Conservation (phyloP, 495 filamentous ascomycete species). For the Clavariopsis aquatica region DNA sequence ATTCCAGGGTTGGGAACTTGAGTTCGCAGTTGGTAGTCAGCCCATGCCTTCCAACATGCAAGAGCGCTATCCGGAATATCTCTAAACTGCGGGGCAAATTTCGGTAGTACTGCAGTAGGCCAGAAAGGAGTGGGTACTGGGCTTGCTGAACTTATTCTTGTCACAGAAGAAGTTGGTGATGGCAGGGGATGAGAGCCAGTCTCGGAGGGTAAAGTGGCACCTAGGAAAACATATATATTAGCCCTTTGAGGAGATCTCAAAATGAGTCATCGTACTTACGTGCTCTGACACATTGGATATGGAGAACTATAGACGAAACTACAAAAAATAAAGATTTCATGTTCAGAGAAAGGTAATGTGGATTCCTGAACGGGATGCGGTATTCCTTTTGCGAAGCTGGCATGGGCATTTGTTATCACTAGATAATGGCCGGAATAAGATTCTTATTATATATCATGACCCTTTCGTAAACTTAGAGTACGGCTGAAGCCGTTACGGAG, state of each 20-base stretch:
- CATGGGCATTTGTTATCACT: not conserved
- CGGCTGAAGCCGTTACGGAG: constrained; percentile 5
- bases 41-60: constrained; percentile 20
- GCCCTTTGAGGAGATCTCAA: constrained; percentile 8
- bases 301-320: constrained; percentile 1
- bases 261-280: constrained; percentile 11
- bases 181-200: constrained; percentile 7
- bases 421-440: constrained; percentile 2
- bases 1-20: constrained; percentile 20
- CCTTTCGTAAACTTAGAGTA: constrained; percentile 11
- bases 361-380: constrained; percentile 5
- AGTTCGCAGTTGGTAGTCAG: constrained; percentile 14
- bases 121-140: constrained; percentile 9
- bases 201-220: constrained; percentile 20
- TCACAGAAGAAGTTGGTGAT: constrained; percentile 3
- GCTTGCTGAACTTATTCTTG: constrained; percentile 10
- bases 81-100: constrained; percentile 13
- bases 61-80: constrained; percentile 15
- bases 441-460: constrained; percentile 8
- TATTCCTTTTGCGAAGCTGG: constrained; percentile 1
- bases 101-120: constrained; percentile 14
- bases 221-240: constrained; percentile 11
- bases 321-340: constrained; percentile 14
- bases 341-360: constrained; percentile 3
- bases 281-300: constrained; percentile 15